These are phyloP conservation scores for Colletotrichum incanum DNA, from an alignment of 2,329 filamentous ascomycete species.

Conservation along the genomic window DNA sequence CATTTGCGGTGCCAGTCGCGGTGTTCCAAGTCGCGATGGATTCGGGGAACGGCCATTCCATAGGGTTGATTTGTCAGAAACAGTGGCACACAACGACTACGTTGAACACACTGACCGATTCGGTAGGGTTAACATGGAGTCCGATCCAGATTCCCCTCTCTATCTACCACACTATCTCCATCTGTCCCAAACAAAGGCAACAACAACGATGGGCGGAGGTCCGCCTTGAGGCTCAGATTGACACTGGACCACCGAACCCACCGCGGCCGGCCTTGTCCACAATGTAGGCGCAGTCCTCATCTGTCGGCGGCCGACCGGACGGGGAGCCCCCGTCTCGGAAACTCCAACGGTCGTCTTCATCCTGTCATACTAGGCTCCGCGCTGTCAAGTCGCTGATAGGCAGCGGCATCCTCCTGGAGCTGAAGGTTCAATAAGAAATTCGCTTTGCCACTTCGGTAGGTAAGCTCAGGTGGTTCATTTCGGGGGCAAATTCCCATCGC, in stretches of 20 bases:
- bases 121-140: conserved; percentile 14
- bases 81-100: not conserved
- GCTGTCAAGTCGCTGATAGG: not conserved
- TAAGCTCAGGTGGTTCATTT: conserved; percentile 27
- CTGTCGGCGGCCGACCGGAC: conserved; percentile 25
- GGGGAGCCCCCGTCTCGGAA: conserved; percentile 24
- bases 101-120: not conserved
- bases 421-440: not conserved
- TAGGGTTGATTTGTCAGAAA: conserved; percentile 12
- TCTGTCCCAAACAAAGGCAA: conserved; percentile 22
- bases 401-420: not conserved
- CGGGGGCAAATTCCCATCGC: not conserved
- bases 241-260: not conserved
- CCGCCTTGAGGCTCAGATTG: conserved; percentile 19
- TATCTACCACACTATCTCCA: not conserved
- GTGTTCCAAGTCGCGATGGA: not conserved
- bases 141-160: conserved; percentile 21
- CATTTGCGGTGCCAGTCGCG: conserved; percentile 2
- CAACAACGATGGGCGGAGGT: not conserved
- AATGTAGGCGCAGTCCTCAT: conserved; percentile 16
- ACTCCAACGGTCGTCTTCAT: conserved; percentile 1
- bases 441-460: not conserved
- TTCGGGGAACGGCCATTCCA: not conserved
- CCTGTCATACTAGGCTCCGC: not conserved
- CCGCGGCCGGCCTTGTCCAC: not conserved